Percentiles rank a stretch among this genome's conserved stretches.
phyloP scores from a whole-genome alignment of 2,329 filamentous ascomycete species.

The Colletotrichum nymphaeae region DNA sequence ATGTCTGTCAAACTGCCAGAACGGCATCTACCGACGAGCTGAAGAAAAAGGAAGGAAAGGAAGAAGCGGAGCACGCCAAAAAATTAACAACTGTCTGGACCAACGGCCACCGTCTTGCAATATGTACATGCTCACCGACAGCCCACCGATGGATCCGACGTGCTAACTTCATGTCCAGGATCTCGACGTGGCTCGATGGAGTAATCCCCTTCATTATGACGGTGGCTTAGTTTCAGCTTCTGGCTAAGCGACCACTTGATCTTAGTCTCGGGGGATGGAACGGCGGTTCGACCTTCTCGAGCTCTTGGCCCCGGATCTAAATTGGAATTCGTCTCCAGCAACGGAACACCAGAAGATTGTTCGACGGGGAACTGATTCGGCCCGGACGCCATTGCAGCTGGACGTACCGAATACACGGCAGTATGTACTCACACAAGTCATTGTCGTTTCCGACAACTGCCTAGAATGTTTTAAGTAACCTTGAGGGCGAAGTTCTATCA shows the following conservation, averaged over 20 bases:
- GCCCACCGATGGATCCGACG: background rate
- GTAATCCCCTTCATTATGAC: constrained; percentile 1
- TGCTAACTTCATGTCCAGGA: background rate
- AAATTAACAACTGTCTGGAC: background rate
- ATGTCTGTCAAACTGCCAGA: background rate
- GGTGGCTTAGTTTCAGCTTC: constrained; percentile 17
- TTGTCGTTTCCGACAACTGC: too few species aligned
- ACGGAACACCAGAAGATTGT: background rate
- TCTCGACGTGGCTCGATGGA: background rate
- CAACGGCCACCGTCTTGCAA: background rate
- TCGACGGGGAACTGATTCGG: background rate
- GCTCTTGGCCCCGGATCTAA: constrained; percentile 10
- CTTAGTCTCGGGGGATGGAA: constrained; percentile 13
- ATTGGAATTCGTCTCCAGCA: background rate
- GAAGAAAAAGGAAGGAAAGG: background rate
- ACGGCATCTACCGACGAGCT: constrained; percentile 2
- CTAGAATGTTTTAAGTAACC: background rate
- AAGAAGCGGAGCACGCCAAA: background rate
- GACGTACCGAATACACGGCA: background rate
- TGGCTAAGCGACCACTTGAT: background rate
- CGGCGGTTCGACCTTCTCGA: constrained; percentile 20
- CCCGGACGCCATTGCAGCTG: background rate
- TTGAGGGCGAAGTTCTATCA: constrained; percentile 3
- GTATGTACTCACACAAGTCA: background rate
- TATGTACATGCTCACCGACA: background rate